These are phyloP conservation scores for Phytophthora pistaciae DNA, from an alignment of 352 stramenopile genomes.

Conservation along the genomic window DNA sequence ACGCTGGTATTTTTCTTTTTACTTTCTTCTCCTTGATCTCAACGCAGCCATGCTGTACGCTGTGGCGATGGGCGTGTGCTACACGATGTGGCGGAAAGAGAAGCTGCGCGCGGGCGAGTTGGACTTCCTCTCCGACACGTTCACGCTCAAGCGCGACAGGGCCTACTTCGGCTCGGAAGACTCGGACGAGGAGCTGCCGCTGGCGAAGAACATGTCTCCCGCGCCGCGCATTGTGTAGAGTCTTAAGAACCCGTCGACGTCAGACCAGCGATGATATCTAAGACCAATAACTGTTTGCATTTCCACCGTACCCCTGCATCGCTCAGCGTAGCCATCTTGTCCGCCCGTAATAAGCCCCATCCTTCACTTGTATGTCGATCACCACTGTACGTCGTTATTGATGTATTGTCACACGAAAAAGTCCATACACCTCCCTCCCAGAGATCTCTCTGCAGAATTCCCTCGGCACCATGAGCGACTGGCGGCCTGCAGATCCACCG, in stretches of 20 bases:
- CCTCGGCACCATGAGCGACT: conserved; percentile 29
- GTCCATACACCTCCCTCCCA: not conserved
- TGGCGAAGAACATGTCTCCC: conserved; percentile 77
- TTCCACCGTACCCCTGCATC: no score
- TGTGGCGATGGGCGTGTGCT: conserved; percentile 51
- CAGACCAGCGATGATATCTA: conserved; percentile 27
- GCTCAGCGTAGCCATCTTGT: no score
- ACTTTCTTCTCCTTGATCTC: not conserved
- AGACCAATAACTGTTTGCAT: no score
- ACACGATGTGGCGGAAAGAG: conserved; percentile 65
- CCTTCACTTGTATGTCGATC: no score
- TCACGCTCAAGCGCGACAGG: conserved; percentile 56
- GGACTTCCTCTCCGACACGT: conserved; percentile 51
- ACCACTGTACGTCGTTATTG: no score
- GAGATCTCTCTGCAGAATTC: conserved; percentile 21
- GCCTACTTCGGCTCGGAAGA: conserved; percentile 76
- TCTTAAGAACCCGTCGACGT: conserved; percentile 12
- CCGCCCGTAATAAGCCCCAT: no score
- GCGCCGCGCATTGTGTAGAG: conserved; percentile 38
- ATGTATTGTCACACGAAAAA: no score
- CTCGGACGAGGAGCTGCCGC: conserved; percentile 75
- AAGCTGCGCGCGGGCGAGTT: conserved; percentile 53
- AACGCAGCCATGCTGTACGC: conserved; percentile 65
- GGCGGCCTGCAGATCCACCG: conserved; percentile 5
- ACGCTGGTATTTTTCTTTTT: not conserved